These are phyloP conservation scores for Dalbergia cultrata DNA, from an alignment of 306 rosid genomes.

Conservation along the genomic window DNA sequence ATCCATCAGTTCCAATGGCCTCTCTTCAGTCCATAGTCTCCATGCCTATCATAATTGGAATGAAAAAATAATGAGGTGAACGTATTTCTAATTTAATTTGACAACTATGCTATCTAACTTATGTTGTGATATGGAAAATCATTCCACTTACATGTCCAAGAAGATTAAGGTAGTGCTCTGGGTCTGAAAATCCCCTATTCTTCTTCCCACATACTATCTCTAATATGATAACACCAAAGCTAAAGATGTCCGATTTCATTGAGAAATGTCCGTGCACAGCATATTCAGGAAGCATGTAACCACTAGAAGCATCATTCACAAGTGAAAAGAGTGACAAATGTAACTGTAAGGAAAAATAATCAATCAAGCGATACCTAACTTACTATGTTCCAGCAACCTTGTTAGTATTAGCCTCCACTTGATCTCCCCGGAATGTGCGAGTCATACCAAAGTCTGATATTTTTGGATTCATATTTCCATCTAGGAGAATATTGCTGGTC, in stretches of 20 bases:
- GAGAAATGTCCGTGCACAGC: slow-evolving; percentile 58
- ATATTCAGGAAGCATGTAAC: slow-evolving; percentile 72
- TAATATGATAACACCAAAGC: slow-evolving; percentile 58
- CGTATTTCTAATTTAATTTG: no score
- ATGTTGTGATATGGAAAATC: no score
- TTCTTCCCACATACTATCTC: slow-evolving; percentile 63
- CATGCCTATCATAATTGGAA: slow-evolving; percentile 23
- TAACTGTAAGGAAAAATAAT: no score
- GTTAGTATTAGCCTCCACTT: background rate
- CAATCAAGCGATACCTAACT: background rate
- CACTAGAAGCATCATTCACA: slow-evolving; percentile 33
- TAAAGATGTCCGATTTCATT: slow-evolving; percentile 58
- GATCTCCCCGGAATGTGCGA: slow-evolving; percentile 9
- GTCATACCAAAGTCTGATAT: slow-evolving; percentile 39
- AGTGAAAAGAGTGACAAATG: background rate
- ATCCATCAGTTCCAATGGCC: slow-evolving; percentile 38
- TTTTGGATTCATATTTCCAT: slow-evolving; percentile 3
- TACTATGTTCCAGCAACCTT: slow-evolving; percentile 15
- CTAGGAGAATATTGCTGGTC: background rate
- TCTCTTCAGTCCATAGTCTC: slow-evolving; percentile 46
- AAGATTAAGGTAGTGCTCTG: slow-evolving; percentile 47
- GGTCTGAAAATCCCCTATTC: slow-evolving; percentile 48
- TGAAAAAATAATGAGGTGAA: no score
- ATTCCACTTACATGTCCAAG: slow-evolving; percentile 53
- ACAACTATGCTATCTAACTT: no score